Evolutionary conservation across 2,329 filamentous ascomycete genomes (phyloP).

Genomic region (Capronia epimyces): DNA sequence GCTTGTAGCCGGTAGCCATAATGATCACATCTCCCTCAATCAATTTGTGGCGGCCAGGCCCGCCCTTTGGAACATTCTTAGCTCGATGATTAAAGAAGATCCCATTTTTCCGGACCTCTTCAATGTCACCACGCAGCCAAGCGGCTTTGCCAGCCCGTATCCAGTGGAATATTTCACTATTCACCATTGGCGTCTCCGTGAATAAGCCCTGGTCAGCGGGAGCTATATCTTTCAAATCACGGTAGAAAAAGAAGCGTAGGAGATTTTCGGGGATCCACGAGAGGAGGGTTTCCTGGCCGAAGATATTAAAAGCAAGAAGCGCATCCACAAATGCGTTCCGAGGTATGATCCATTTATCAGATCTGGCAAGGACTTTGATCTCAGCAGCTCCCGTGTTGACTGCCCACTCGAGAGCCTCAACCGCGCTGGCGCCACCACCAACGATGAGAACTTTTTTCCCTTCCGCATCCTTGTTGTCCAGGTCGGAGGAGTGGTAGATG

Average conservation of each 20-base stretch:
- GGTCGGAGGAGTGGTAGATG: conserved; percentile 67
- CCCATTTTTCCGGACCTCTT: conserved; percentile 58
- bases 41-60: conserved; percentile 61
- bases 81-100: conserved; percentile 66
- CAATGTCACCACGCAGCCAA: conserved; percentile 77
- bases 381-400: conserved; percentile 60
- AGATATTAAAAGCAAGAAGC: conserved; percentile 69
- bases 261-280: conserved; percentile 74
- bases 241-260: conserved; percentile 73
- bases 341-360: conserved; percentile 83
- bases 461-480: conserved; percentile 67
- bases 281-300: conserved; percentile 68
- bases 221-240: conserved; percentile 68
- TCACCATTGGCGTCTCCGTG: conserved; percentile 81
- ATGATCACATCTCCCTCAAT: conserved; percentile 71
- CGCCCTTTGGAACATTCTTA: conserved; percentile 68
- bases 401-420: conserved; percentile 78
- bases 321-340: conserved; percentile 69
- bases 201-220: conserved; percentile 67
- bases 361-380: conserved; percentile 67
- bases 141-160: conserved; percentile 65
- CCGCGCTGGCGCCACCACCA: conserved; percentile 72
- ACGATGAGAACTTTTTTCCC: conserved; percentile 72
- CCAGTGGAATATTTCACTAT: conserved; percentile 71
- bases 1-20: conserved; percentile 75